These are phyloP conservation scores for Suillus alpinus DNA, from an alignment of 768 basidiomycete genomes.

Conservation along the genomic window DNA sequence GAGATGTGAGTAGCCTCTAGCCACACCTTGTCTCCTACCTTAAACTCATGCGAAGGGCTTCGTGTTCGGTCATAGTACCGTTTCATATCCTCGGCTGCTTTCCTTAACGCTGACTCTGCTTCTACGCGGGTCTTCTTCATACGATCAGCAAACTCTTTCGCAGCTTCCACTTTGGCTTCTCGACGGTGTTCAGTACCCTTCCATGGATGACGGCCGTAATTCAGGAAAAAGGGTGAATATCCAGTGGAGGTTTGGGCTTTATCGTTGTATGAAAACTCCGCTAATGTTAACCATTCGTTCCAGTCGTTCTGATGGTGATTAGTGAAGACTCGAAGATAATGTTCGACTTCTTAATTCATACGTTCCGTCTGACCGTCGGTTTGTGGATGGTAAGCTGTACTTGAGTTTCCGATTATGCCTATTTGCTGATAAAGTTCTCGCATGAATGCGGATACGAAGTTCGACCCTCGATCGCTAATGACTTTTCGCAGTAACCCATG, in stretches of 20 bases:
- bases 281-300: conserved; percentile 28
- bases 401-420: conserved; percentile 30
- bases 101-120: neutral
- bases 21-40: too few relatives aligned
- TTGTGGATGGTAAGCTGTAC: conserved; percentile 31
- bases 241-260: conserved; percentile 24
- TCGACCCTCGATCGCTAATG: conserved; percentile 27
- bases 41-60: too few relatives aligned
- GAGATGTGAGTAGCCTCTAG: too few relatives aligned
- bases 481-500: conserved; percentile 27
- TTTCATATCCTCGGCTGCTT: too few relatives aligned
- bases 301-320: conserved; percentile 35
- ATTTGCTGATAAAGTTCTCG: conserved; percentile 26
- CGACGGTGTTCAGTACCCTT: conserved; percentile 1
- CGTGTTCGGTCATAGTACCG: too few relatives aligned
- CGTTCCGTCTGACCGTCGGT: too few relatives aligned
- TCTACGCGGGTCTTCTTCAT: too few relatives aligned
- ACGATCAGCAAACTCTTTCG: too few relatives aligned
- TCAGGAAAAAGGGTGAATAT: conserved; percentile 31
- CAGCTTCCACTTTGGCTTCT: neutral
- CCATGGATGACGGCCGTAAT: conserved; percentile 19
- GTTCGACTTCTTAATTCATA: conserved; percentile 13
- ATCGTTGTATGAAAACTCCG: conserved; percentile 36
- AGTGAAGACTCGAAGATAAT: conserved; percentile 34
- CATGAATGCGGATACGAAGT: conserved; percentile 33